These are phyloP conservation scores for Clarkia xantiana DNA, from an alignment of 345 rosid genomes.

Conservation along the genomic window DNA sequence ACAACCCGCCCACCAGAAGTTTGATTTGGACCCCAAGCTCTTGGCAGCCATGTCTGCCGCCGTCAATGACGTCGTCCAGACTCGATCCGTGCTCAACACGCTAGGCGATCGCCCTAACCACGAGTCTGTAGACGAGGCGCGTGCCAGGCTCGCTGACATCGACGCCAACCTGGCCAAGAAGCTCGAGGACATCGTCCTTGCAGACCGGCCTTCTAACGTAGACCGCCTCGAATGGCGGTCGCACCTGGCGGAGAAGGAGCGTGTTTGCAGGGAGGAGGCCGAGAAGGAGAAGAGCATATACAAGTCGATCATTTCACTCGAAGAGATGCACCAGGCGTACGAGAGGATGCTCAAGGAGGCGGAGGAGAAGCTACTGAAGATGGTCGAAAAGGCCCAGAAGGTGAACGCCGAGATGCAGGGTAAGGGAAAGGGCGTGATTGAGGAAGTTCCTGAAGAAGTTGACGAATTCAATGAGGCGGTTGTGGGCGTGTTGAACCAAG, in stretches of 20 bases:
- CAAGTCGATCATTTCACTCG: conserved; percentile 43
- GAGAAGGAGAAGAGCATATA: conserved; percentile 40
- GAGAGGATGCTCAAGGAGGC: conserved; percentile 70
- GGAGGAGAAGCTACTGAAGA: conserved; percentile 52
- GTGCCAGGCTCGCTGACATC: conserved; percentile 36
- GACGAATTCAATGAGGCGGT: conserved; percentile 19
- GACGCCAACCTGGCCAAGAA: conserved; percentile 43
- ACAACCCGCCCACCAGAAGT: too few species aligned
- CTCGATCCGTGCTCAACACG: too few species aligned
- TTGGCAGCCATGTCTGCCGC: too few species aligned
- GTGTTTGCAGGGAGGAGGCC: conserved; percentile 35
- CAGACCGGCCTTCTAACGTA: conserved; percentile 36
- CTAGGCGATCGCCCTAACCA: conserved; percentile 83
- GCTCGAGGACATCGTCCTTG: conserved; percentile 59
- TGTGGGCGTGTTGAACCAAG: conserved; percentile 40
- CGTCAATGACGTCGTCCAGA: too few species aligned
- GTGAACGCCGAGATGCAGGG: conserved; percentile 11
- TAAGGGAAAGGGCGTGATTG: conserved; percentile 15
- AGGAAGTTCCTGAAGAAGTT: conserved; percentile 8
- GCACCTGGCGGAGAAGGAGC: conserved; percentile 44
- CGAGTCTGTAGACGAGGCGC: conserved; percentile 72
- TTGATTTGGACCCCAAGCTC: too few species aligned
- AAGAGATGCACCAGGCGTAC: conserved; percentile 69
- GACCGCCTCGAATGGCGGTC: conserved; percentile 43
- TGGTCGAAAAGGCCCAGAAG: conserved; percentile 42